Percentiles rank a stretch among this genome's conserved stretches.
Evolutionary conservation across 2,329 filamentous ascomycete genomes (phyloP).

Genomic region (Dactylonectria macrodidyma): DNA sequence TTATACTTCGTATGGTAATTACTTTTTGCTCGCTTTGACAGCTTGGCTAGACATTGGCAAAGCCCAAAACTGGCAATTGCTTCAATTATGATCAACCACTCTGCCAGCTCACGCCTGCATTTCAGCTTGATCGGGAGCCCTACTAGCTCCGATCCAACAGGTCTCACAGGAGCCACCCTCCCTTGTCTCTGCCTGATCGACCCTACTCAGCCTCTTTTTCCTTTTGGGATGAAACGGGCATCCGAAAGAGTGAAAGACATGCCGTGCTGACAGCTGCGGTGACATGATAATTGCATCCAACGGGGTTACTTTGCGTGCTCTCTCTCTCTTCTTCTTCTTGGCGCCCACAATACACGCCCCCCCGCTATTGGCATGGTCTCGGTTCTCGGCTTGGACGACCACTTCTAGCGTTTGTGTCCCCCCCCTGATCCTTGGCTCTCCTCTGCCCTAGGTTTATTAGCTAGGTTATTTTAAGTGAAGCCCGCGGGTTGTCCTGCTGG

Average conservation of each 20-base stretch:
- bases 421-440: not conserved
- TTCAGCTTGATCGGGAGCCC: constrained; percentile 4
- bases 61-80: no score
- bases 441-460: not conserved
- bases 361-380: not conserved
- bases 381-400: not conserved
- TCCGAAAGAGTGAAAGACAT: not conserved
- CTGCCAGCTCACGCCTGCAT: constrained; percentile 12
- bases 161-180: not conserved
- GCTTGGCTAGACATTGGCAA: no score
- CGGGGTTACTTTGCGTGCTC: not conserved
- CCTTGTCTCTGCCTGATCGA: not conserved
- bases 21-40: no score
- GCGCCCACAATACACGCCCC: not conserved
- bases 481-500: not conserved
- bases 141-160: constrained; percentile 6
- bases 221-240: not conserved
- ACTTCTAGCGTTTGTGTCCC: not conserved
- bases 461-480: not conserved
- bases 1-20: no score
- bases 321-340: not conserved
- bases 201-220: not conserved
- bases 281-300: not conserved
- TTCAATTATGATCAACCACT: no score
- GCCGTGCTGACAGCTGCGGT: not conserved